Evolutionary conservation across 1,284 basidiomycete genomes (phyloP).

Genomic region (Entoloma clypeatum): DNA sequence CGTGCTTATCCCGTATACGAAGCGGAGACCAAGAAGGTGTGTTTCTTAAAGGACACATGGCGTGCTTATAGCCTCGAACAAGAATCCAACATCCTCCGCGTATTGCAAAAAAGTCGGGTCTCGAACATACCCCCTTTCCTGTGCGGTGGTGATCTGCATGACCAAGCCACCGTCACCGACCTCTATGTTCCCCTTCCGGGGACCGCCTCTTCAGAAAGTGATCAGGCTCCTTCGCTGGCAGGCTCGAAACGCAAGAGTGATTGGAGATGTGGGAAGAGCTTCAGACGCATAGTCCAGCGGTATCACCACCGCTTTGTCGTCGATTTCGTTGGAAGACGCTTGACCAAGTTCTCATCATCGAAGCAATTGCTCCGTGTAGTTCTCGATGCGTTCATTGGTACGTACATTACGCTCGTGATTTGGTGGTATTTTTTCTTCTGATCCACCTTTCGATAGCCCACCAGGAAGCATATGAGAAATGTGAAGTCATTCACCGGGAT

Average conservation of each 20-base stretch:
- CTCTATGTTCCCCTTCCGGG: conserved; percentile 14
- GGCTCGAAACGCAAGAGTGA: background rate
- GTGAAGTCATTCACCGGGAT: conserved; percentile 31
- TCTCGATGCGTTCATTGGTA: conserved; percentile 22
- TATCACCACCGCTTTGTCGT: conserved; percentile 18
- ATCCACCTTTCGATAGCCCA: conserved; percentile 24
- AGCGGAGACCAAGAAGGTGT: background rate
- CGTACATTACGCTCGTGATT: background rate
- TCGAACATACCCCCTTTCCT: conserved; percentile 17
- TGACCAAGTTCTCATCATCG: conserved; percentile 12
- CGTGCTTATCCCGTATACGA: conserved; percentile 19
- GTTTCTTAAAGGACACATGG: conserved; percentile 22
- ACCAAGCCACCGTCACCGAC: conserved; percentile 17
- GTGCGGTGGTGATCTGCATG: conserved; percentile 18
- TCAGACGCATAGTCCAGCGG: conserved; percentile 7
- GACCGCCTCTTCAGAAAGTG: background rate
- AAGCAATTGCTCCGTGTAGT: conserved; percentile 18
- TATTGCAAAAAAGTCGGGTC: conserved; percentile 14
- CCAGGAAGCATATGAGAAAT: conserved; percentile 22
- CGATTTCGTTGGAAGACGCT: conserved; percentile 8
- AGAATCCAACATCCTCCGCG: conserved; percentile 18
- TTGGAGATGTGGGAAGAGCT: conserved; percentile 8
- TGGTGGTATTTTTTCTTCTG: background rate
- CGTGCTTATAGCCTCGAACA: conserved; percentile 11
- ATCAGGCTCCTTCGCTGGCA: background rate